phyloP scores from a whole-genome alignment of 257 asterid species.

The Gentiana straminea region DNA sequence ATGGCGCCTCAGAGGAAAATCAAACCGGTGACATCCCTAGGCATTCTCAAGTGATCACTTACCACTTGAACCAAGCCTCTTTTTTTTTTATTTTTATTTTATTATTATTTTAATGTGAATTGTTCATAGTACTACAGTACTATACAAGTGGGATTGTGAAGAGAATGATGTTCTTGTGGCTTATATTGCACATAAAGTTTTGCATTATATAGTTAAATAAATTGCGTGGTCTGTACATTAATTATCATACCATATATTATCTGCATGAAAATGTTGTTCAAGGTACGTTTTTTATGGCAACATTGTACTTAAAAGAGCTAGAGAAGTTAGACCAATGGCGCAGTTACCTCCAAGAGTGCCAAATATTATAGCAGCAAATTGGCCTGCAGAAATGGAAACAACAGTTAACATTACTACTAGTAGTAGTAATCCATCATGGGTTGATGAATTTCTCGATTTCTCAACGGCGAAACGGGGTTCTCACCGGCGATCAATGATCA shows the following conservation, averaged over 20 bases:
- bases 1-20: too few relatives aligned
- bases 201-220: slow-evolving; percentile 1
- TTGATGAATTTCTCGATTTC: slow-evolving; percentile 77
- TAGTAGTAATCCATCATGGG: slow-evolving; percentile 35
- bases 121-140: too few relatives aligned
- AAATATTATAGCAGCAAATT: slow-evolving; percentile 31
- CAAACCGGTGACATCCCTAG: too few relatives aligned
- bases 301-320: too few relatives aligned
- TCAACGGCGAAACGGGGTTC: slow-evolving; percentile 47
- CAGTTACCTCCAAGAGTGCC: slow-evolving; percentile 88
- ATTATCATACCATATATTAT: neutral
- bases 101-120: too few relatives aligned
- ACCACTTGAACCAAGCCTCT: too few relatives aligned
- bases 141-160: neutral
- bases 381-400: slow-evolving; percentile 31
- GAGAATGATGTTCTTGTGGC: slow-evolving; percentile 34
- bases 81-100: too few relatives aligned
- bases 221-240: slow-evolving; percentile 9
- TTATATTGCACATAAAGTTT: neutral
- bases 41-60: too few relatives aligned
- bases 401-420: too few relatives aligned
- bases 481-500: slow-evolving; percentile 71
- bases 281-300: too few relatives aligned
- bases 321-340: slow-evolving; percentile 32
- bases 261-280: too few relatives aligned